Base-by-base conservation (phyloP, 1,284 basidiomycete genomes). In the Apiotrichum brassicae region DNA sequence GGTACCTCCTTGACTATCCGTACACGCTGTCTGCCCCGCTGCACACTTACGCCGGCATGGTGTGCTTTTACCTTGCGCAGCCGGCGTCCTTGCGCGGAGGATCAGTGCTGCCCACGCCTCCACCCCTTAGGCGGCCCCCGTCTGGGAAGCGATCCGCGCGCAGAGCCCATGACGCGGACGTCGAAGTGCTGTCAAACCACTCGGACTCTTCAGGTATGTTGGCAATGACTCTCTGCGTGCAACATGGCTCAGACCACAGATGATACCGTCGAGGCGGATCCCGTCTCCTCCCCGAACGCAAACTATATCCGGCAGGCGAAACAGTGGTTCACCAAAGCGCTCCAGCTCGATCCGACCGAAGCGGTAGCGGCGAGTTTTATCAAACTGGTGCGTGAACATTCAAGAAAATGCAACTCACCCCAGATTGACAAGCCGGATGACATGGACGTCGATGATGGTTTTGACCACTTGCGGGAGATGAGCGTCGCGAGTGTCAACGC, bases 1-100 rank as follows among this genome's bases (percentile, higher is more conserved):
- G 87, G 28, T 92, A 87, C 66, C 77, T 93, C 12, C 83, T 86
- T 0, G 85, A 86, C 1, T 84, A 85, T 65, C 90, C 90, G 0
- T 93, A 85, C 73, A 82, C 84, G 62, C 84, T 88, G 56, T 86
- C 87, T 52, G 78, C 84, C 2, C 73, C 82, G 3, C 75, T 93
- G 32, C 87, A 92, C 62, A 76, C 82, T 8, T 91, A 92, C 58
- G 88, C 88, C 3, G 90, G 87, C 3, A 71, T 92, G 53, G 72
- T 88, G 11, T 79, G 77, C 33, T 75, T 90, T 53, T 78, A 68
- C 46, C 63, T 76, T 20, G 73, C 75, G 6, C 73, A 75, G 51
- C 66, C 73, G 1, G 38, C 33, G 16, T 42, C 58, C 1, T 26
- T 47, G n/a, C 51, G 61, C 3, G 13, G 30, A 11, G 26, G 26